These are phyloP conservation scores for Eragrostis nindensis DNA, from an alignment of 176 grass and related monocot genomes.

Conservation along the genomic window DNA sequence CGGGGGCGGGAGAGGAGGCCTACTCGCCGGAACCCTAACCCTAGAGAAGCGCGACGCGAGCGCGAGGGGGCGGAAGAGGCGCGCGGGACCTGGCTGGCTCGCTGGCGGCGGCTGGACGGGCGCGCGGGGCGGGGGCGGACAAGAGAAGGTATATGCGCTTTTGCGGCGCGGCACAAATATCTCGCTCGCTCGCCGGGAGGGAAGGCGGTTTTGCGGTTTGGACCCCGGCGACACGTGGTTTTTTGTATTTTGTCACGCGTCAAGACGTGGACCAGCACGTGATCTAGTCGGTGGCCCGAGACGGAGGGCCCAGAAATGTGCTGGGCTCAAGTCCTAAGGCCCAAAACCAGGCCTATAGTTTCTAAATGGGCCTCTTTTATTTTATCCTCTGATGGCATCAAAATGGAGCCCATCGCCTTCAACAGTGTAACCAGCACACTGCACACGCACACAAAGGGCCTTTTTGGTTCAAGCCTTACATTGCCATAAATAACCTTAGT, in stretches of 20 bases:
- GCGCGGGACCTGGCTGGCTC: constrained; percentile 35
- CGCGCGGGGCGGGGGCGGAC: not conserved
- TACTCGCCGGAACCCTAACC: constrained; percentile 49
- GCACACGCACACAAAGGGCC: no score
- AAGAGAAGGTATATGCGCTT: not conserved
- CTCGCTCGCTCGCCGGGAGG: not conserved
- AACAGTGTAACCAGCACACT: no score
- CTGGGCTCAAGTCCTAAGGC: not conserved
- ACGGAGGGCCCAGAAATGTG: not conserved
- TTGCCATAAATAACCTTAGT: no score
- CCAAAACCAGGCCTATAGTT: not conserved
- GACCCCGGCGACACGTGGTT: not conserved
- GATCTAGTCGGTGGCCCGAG: not conserved
- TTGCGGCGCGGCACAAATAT: constrained; percentile 36
- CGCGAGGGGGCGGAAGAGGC: not conserved
- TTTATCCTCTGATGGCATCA: no score
- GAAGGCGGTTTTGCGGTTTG: constrained; percentile 10
- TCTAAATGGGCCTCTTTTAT: not conserved
- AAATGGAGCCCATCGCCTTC: no score
- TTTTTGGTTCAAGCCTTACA: no score
- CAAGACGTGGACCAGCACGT: not conserved
- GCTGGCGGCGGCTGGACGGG: not conserved
- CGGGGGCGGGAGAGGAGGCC: not conserved
- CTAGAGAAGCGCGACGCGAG: not conserved
- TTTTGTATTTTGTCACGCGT: not conserved